Base-by-base conservation (phyloP, 2,329 filamentous ascomycete species). In the Dryadomyces quercus-mongolicae region DNA sequence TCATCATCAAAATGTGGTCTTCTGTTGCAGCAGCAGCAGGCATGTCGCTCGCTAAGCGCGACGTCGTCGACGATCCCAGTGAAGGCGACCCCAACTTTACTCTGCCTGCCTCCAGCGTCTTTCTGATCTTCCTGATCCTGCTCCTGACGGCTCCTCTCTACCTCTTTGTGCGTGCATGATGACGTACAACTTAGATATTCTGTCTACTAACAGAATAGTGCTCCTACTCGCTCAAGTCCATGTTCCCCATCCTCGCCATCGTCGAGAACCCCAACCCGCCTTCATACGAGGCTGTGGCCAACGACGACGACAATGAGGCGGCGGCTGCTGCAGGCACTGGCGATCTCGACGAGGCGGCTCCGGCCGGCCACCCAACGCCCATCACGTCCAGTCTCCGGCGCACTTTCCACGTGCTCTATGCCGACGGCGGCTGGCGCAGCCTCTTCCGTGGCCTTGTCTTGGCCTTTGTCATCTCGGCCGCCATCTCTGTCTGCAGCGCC, bases 371-470 rank as follows among this genome's bases (percentile, higher is more conserved):
- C 25, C 25, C 25, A 8, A 62, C 64, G 57, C 70, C 71, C 58
- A 66, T 78, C 60, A 80, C 75, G 20, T 70, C 74, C 31, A 78
- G 74, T 52, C 63, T 80, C 62, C 74, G 75, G 60, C 68, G 70
- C 61, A 77, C 72, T 55, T 68, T 72, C 66, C 72, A 74, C 44
- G 70, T 78, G 57, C 75, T 96, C 47, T 74, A 74, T 59, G 71
- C 78, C 1, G 71, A 80, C 59, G 82, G 76, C 57, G 88, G 89
- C 58, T 77, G 77, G 68, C 71, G 71, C 56, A 78, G 85, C 55
- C 75, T 79, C 62, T 85, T 88, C 76, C 85, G 88, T 58, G 89
- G 88, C 54, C 64, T 88, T 42, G 65, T 71, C 55, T 78, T 75
- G 64, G 67, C 66, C 52, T 10, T 80, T 5, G 67, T 71, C 54